These are phyloP conservation scores for Plectosphaerella plurivora DNA, from an alignment of 2,329 filamentous ascomycete species.

Conservation along the genomic window DNA sequence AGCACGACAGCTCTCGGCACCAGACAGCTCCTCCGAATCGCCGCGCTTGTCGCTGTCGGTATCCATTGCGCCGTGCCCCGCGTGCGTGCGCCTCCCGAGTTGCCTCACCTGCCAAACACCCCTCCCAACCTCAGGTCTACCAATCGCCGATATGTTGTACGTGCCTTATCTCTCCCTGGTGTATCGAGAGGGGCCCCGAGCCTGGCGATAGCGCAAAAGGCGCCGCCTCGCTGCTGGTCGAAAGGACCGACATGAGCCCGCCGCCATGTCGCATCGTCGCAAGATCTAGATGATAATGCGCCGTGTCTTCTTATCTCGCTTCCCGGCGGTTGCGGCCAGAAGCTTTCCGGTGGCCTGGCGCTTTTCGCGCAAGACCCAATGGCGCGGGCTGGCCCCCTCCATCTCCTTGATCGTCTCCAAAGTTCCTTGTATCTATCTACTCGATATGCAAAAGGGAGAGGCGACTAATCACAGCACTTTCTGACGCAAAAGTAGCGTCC, in stretches of 20 bases:
- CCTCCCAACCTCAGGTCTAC: not conserved
- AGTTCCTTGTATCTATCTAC: not conserved
- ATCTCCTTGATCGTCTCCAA: not conserved
- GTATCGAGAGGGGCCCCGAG: too few species aligned
- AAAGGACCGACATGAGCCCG: too few species aligned
- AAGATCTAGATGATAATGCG: too few species aligned
- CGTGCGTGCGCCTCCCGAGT: not conserved
- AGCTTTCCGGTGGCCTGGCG: too few species aligned
- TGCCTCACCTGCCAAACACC: not conserved
- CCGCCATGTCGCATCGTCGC: too few species aligned
- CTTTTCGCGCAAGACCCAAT: too few species aligned
- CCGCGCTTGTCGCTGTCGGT: not conserved
- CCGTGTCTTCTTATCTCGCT: too few species aligned
- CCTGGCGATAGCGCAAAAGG: too few species aligned
- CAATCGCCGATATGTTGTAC: slow-evolving; percentile 10
- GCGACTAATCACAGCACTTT: not conserved
- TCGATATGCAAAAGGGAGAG: not conserved
- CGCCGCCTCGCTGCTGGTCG: too few species aligned
- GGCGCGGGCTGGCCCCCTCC: not conserved
- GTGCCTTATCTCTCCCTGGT: slow-evolving; percentile 2
- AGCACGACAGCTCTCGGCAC: not conserved
- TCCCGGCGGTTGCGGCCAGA: too few species aligned
- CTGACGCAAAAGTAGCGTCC: slow-evolving; percentile 52
- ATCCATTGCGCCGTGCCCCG: not conserved
- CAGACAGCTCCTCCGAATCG: not conserved